Conservation (phyloP, 305 asterid species). For the Salvia sclarea region DNA sequence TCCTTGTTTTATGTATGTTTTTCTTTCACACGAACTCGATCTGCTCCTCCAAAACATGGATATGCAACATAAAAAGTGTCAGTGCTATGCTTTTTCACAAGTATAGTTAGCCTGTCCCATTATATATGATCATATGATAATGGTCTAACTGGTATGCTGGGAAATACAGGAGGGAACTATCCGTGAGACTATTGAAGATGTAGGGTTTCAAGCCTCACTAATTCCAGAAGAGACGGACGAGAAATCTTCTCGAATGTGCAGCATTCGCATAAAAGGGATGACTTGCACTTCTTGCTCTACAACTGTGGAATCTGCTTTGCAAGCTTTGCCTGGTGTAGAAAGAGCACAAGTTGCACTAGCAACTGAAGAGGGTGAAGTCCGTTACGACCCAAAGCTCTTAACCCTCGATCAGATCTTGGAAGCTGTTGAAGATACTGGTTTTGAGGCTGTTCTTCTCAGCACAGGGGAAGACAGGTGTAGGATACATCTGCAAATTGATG, state of each 20-base stretch:
- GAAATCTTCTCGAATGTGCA: conserved; percentile 50
- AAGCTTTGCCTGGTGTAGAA: conserved; percentile 49
- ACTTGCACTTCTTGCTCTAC: conserved; percentile 82
- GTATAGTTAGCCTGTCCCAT: neutral
- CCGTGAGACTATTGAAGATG: conserved; percentile 77
- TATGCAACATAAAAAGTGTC: neutral
- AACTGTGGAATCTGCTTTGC: conserved; percentile 64
- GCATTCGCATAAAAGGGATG: conserved; percentile 68
- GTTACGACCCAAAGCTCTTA: conserved; percentile 53
- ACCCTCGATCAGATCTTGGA: conserved; percentile 41
- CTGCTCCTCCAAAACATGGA: neutral
- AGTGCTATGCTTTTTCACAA: neutral
- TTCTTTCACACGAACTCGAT: neutral
- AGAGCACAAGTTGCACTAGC: conserved; percentile 77
- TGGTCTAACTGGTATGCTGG: neutral
- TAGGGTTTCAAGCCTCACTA: conserved; percentile 60
- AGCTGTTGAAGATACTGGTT: conserved; percentile 60
- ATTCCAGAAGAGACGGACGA: conserved; percentile 47
- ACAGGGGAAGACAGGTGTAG: conserved; percentile 61
- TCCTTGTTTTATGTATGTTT: too few relatives aligned
- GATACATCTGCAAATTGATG: conserved; percentile 68
- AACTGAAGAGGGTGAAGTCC: conserved; percentile 76
- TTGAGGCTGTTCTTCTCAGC: conserved; percentile 55
- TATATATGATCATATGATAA: neutral
- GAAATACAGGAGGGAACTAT: conserved; percentile 62